Conservation (phyloP, 208 protist genomes). For the Trypanosoma theileri region DNA sequence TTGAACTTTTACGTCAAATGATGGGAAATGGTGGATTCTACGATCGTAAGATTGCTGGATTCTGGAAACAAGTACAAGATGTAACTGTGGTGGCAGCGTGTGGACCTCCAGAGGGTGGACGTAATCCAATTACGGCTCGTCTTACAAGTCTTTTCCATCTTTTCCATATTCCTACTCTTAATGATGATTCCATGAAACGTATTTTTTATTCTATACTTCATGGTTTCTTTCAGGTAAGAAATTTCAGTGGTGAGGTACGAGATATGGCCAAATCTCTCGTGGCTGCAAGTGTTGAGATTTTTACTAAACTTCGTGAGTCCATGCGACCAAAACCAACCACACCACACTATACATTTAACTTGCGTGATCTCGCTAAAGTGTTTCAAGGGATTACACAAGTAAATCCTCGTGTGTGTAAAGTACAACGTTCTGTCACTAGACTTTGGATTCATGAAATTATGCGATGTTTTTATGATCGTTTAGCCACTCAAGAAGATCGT, state of each 20-base stretch:
- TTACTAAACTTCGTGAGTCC: slow-evolving; percentile 83
- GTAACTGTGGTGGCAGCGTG: slow-evolving; percentile 95
- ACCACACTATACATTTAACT: slow-evolving; percentile 99
- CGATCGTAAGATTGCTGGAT: slow-evolving; percentile 93
- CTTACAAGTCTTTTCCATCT: slow-evolving; percentile 95
- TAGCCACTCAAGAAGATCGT: slow-evolving; percentile 94
- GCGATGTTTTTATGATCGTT: slow-evolving; percentile 97
- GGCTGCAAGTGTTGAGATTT: slow-evolving; percentile 89
- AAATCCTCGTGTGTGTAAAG: slow-evolving; percentile 79
- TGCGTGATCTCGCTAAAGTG: slow-evolving; percentile 97
- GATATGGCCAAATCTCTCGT: slow-evolving; percentile 77
- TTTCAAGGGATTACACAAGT: slow-evolving; percentile 94
- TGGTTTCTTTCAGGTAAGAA: slow-evolving; percentile 89
- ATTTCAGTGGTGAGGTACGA: slow-evolving; percentile 82
- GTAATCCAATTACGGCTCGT: slow-evolving; percentile 92
- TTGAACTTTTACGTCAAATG: slow-evolving; percentile 97
- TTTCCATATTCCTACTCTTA: slow-evolving; percentile 92
- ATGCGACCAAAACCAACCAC: slow-evolving; percentile 96
- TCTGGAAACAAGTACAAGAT: slow-evolving; percentile 95
- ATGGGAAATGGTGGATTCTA: slow-evolving; percentile 96
- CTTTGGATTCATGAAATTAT: slow-evolving; percentile 97
- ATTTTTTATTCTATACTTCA: slow-evolving; percentile 94
- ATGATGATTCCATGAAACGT: slow-evolving; percentile 91
- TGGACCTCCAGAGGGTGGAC: slow-evolving; percentile 95
- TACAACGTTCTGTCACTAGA: slow-evolving; percentile 54